phyloP scores from a whole-genome alignment of 2,329 filamentous ascomycete genomes.

The Dactylellina cionopaga region DNA sequence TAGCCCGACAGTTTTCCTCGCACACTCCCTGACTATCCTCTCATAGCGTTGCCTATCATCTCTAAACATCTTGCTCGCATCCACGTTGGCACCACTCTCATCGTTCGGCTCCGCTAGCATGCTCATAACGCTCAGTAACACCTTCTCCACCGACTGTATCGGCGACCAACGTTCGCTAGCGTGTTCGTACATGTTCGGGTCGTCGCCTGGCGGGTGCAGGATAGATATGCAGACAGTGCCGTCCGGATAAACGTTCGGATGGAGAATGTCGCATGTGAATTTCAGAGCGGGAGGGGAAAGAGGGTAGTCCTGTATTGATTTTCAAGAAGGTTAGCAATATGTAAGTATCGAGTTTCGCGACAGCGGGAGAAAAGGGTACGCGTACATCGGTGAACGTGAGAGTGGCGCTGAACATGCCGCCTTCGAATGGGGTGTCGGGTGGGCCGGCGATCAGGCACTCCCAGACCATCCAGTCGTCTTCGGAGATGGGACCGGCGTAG shows the following conservation, averaged over 20 bases:
- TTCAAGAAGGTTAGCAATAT: neutral
- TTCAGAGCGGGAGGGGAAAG: constrained; percentile 94
- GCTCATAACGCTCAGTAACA: constrained; percentile 95
- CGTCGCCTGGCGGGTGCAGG: constrained; percentile 92
- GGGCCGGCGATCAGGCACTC: constrained; percentile 96
- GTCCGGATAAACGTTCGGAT: constrained; percentile 94
- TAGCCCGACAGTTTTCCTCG: constrained; percentile 79
- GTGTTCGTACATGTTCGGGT: constrained; percentile 97
- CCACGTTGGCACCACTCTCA: constrained; percentile 94
- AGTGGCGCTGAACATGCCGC: constrained; percentile 93
- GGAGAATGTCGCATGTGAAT: constrained; percentile 92
- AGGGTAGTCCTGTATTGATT: constrained; percentile 76
- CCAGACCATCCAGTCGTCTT: constrained; percentile 96
- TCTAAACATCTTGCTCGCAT: constrained; percentile 96
- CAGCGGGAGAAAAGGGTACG: neutral
- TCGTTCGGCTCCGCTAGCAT: constrained; percentile 98
- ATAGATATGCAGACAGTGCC: constrained; percentile 98
- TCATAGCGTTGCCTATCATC: constrained; percentile 86
- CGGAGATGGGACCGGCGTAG: constrained; percentile 88
- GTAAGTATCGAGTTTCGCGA: neutral
- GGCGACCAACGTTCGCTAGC: constrained; percentile 95
- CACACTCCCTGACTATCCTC: constrained; percentile 81
- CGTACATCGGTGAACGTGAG: constrained; percentile 81
- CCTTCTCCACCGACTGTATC: constrained; percentile 97
- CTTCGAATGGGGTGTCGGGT: constrained; percentile 94